These are phyloP conservation scores for Sporothrix protearum DNA, from an alignment of 2,329 filamentous ascomycete genomes.

Conservation along the genomic window DNA sequence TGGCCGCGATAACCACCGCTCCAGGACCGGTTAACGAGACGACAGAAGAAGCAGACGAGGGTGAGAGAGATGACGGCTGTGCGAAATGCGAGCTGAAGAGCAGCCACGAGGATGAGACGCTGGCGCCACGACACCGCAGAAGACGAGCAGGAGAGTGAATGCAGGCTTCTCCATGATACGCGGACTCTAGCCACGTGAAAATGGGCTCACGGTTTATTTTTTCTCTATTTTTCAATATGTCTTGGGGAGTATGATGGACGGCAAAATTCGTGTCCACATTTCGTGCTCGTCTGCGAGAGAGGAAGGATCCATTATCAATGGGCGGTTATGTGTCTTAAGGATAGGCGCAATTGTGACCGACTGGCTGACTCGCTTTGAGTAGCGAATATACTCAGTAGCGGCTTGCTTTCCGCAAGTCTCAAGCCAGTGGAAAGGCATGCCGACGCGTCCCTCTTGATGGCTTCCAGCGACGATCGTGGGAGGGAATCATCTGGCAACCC, in stretches of 20 bases:
- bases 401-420: background rate
- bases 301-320: background rate
- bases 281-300: background rate
- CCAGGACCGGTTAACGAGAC: conserved; percentile 10
- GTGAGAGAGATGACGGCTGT: background rate
- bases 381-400: background rate
- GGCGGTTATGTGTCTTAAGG: background rate
- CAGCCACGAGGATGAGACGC: conserved; percentile 1
- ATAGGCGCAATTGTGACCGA: background rate
- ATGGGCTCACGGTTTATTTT: too few species aligned
- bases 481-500: background rate
- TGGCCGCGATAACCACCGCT: background rate
- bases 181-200: background rate
- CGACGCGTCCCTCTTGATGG: background rate
- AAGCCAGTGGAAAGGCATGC: background rate
- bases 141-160: background rate
- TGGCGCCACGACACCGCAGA: background rate
- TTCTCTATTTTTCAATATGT: too few species aligned
- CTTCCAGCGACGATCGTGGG: background rate
- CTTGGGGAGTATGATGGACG: background rate
- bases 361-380: background rate
- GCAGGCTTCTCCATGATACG: background rate
- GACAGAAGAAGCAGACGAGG: background rate
- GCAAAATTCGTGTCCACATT: background rate
- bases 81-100: background rate